Evolutionary conservation across 192 early-diverging fungal genomes (phyloP).

Genomic region (Chytriomyces sp.): DNA sequence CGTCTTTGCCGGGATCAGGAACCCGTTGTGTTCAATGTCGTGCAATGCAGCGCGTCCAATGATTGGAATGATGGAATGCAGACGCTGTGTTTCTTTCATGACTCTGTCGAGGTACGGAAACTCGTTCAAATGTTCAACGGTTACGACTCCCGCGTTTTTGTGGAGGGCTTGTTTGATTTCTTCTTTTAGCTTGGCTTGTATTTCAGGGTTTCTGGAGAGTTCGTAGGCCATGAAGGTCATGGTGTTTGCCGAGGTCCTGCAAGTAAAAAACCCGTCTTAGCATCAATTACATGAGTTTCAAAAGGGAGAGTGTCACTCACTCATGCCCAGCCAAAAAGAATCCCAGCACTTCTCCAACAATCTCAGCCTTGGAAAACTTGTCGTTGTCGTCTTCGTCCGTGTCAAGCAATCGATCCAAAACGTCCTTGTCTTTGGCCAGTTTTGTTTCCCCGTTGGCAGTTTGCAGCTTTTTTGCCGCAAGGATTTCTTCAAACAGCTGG

Average conservation of each 20-base stretch:
- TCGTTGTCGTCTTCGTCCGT: neutral
- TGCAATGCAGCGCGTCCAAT: neutral
- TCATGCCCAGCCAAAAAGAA: slow-evolving; percentile 56
- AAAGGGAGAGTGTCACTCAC: neutral
- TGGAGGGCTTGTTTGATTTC: neutral
- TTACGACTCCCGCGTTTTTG: neutral
- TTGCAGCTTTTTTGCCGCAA: neutral
- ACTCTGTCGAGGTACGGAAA: slow-evolving; percentile 47
- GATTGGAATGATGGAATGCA: slow-evolving; percentile 39
- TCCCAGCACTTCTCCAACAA: slow-evolving; percentile 46
- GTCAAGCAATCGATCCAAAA: slow-evolving; percentile 47
- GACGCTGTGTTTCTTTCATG: slow-evolving; percentile 49
- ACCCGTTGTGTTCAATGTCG: slow-evolving; percentile 38
- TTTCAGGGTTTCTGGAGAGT: slow-evolving; percentile 29
- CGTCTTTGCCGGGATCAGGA: slow-evolving; percentile 34
- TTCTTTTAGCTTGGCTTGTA: slow-evolving; percentile 27
- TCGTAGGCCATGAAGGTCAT: slow-evolving; percentile 36
- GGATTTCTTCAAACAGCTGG: neutral
- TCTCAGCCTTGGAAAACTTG: slow-evolving; percentile 44
- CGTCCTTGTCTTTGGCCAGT: slow-evolving; percentile 26
- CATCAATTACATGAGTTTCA: neutral
- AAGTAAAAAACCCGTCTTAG: neutral
- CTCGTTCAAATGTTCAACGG: slow-evolving; percentile 26
- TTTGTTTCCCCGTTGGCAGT: neutral
- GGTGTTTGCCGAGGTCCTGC: slow-evolving; percentile 48